phyloP scores from a whole-genome alignment of 1,284 basidiomycete species.

The Puccinia hordei region DNA sequence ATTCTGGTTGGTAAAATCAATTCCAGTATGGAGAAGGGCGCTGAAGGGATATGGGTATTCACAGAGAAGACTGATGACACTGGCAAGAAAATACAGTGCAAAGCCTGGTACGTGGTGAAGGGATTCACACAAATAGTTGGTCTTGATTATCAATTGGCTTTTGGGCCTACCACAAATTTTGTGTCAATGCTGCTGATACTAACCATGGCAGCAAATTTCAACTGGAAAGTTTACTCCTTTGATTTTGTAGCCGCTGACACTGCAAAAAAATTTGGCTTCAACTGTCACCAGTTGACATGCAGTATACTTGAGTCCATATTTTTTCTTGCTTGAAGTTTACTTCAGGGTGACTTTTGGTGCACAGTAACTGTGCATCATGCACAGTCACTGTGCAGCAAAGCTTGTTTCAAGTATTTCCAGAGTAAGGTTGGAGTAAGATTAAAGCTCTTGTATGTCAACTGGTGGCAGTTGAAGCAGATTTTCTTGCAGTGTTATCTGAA shows the following conservation, averaged over 20 bases:
- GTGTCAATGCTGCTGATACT: conserved; percentile 6
- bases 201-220: not conserved
- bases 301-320: too few relatives aligned
- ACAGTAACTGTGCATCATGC: too few relatives aligned
- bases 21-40: not conserved
- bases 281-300: too few relatives aligned
- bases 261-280: too few relatives aligned
- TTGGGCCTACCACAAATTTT: conserved; percentile 19
- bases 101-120: not conserved
- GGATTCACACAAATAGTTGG: conserved; percentile 8
- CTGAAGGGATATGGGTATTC: conserved; percentile 13
- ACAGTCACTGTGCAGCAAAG: too few relatives aligned
- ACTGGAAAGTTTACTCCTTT: conserved; percentile 7
- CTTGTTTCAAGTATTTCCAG: too few relatives aligned
- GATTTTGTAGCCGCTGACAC: conserved; percentile 24
- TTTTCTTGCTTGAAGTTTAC: too few relatives aligned
- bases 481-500: too few relatives aligned
- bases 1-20: not conserved
- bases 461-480: too few relatives aligned
- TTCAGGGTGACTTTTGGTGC: too few relatives aligned
- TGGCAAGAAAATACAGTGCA: not conserved
- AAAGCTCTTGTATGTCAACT: too few relatives aligned
- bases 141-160: not conserved
- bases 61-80: not conserved
- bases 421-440: too few relatives aligned